Conservation (phyloP, 768 basidiomycete genomes). For the Russula brevipes region DNA sequence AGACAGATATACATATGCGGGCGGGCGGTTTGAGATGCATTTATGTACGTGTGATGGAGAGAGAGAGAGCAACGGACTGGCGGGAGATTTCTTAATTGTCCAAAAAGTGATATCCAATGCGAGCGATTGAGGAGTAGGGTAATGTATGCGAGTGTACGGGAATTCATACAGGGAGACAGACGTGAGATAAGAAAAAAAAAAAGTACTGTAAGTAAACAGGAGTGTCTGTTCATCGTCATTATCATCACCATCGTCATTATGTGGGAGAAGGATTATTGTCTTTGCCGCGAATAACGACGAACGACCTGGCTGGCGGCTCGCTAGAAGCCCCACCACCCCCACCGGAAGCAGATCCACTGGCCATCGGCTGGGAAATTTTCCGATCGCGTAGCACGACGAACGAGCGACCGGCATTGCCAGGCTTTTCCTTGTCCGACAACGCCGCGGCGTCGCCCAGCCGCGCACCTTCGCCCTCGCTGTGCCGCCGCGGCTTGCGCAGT, state of each 20-base stretch:
- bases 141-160: constrained; percentile 8
- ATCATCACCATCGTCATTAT: background rate
- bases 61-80: background rate
- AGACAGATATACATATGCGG: constrained; percentile 18
- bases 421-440: background rate
- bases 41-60: background rate
- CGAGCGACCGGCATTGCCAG: constrained; percentile 26
- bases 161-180: background rate
- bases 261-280: constrained; percentile 14
- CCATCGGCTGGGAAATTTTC: constrained; percentile 10
- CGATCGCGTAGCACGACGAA: constrained; percentile 34
- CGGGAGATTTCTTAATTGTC: constrained; percentile 1
- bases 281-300: constrained; percentile 64
- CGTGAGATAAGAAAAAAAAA: background rate
- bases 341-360: background rate
- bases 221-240: background rate
- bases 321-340: background rate
- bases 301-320: constrained; percentile 29
- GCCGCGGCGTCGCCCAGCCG: background rate
- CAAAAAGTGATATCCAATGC: constrained; percentile 11
- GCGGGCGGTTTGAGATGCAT: background rate
- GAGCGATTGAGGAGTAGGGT: background rate
- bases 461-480: constrained; percentile 21
- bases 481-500: constrained; percentile 23
- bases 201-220: background rate